Percentiles rank a stretch among this genome's conserved stretches.
phyloP scores from a whole-genome alignment of 2,329 filamentous ascomycete species.

The Gremmenia infestans region DNA sequence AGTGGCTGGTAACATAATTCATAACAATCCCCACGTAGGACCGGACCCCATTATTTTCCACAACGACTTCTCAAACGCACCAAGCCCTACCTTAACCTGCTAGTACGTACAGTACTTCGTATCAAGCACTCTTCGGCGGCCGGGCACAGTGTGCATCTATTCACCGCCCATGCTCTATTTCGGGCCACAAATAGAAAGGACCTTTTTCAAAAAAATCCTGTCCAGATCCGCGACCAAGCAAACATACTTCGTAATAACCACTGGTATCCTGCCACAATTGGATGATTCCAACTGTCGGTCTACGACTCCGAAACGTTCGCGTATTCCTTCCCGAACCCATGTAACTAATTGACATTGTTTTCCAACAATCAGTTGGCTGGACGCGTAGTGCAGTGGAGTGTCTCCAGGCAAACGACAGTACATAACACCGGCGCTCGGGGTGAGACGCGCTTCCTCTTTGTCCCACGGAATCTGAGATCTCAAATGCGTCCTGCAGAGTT shows the following conservation, averaged over 20 bases:
- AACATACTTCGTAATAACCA: neutral
- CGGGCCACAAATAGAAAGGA: neutral
- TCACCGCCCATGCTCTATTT: slow-evolving; percentile 15
- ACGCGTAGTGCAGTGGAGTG: neutral
- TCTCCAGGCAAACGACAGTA: slow-evolving; percentile 6
- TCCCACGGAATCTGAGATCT: slow-evolving; percentile 17
- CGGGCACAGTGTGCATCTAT: neutral
- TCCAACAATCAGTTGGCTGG: slow-evolving; percentile 1
- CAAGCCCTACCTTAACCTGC: neutral
- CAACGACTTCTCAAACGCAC: neutral
- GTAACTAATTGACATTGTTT: slow-evolving; percentile 4
- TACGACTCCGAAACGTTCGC: neutral
- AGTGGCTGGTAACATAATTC: slow-evolving; percentile 16
- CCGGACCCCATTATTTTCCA: neutral
- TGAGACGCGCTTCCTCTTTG: slow-evolving; percentile 3
- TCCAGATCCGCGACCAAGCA: slow-evolving; percentile 11
- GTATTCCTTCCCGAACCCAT: slow-evolving; percentile 9
- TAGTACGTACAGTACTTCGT: neutral
- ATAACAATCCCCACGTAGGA: slow-evolving; percentile 3
- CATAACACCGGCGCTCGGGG: neutral
- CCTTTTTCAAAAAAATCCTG: neutral
- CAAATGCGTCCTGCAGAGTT: slow-evolving; percentile 17
- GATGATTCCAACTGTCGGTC: slow-evolving; percentile 12
- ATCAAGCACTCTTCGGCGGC: neutral
- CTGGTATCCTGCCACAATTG: slow-evolving; percentile 3